Conservation (phyloP, 768 basidiomycete genomes). For the Macrolepiota fuliginosa region DNA sequence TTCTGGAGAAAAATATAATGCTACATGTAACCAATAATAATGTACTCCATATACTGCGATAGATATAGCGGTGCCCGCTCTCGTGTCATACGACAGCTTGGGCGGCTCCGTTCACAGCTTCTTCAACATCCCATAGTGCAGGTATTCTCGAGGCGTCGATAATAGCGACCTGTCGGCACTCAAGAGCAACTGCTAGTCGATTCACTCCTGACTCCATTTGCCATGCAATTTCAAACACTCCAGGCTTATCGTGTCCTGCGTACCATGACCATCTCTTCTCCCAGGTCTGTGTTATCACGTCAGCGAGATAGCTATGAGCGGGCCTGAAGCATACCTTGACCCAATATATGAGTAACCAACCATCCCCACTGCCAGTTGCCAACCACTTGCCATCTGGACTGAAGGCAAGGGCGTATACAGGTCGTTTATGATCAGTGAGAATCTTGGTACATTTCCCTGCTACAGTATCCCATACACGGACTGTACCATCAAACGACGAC, state of each 20-base stretch:
- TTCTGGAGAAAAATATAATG: too few relatives aligned
- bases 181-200: slow-evolving; percentile 68
- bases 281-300: slow-evolving; percentile 30
- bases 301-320: slow-evolving; percentile 13
- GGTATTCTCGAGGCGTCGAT: slow-evolving; percentile 40
- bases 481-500: slow-evolving; percentile 77
- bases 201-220: slow-evolving; percentile 49
- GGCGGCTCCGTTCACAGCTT: neutral
- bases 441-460: slow-evolving; percentile 73
- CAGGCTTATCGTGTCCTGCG: slow-evolving; percentile 53
- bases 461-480: slow-evolving; percentile 79
- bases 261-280: slow-evolving; percentile 65
- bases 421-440: slow-evolving; percentile 68
- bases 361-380: slow-evolving; percentile 80
- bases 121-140: slow-evolving; percentile 11
- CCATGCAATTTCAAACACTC: slow-evolving; percentile 80
- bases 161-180: slow-evolving; percentile 65
- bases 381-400: slow-evolving; percentile 72
- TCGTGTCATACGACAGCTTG: neutral
- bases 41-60: neutral
- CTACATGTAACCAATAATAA: slow-evolving; percentile 2
- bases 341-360: slow-evolving; percentile 70
- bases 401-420: slow-evolving; percentile 73
- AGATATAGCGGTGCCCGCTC: neutral
- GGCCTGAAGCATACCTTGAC: slow-evolving; percentile 45